Conservation (phyloP, 2,329 filamentous ascomycete species). For the Cytospora piceicola region DNA sequence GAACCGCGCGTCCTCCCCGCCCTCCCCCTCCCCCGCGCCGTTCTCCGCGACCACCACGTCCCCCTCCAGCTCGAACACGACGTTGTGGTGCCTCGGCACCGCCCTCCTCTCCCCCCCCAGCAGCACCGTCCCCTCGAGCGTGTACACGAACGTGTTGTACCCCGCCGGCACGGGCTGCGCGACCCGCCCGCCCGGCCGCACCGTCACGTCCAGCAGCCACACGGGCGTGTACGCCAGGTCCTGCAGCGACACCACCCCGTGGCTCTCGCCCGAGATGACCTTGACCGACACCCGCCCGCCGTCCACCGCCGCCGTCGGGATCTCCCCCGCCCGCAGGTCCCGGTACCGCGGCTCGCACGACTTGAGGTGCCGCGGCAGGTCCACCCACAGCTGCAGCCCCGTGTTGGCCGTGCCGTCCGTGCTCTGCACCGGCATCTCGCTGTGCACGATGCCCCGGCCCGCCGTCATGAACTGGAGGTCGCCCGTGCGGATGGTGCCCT, state of each 20-base stretch:
- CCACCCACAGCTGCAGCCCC: slow-evolving; percentile 94
- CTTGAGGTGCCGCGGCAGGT: slow-evolving; percentile 82
- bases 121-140: slow-evolving; percentile 71
- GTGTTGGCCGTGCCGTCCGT: slow-evolving; percentile 76
- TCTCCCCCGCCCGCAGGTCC: slow-evolving; percentile 78
- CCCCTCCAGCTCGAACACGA: slow-evolving; percentile 81
- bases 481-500: slow-evolving; percentile 81
- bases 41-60: slow-evolving; percentile 76
- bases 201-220: slow-evolving; percentile 87
- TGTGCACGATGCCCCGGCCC: slow-evolving; percentile 87
- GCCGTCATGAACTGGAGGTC: slow-evolving; percentile 99
- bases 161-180: slow-evolving; percentile 74
- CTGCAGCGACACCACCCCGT: slow-evolving; percentile 83
- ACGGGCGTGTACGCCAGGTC: slow-evolving; percentile 95
- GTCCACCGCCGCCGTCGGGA: slow-evolving; percentile 74
- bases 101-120: slow-evolving; percentile 59
- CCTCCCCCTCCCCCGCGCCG: slow-evolving; percentile 64
- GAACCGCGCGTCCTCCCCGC: slow-evolving; percentile 60
- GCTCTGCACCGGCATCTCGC: slow-evolving; percentile 89
- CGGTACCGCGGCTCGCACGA: slow-evolving; percentile 89
- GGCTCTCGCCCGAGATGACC: slow-evolving; percentile 84
- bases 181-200: slow-evolving; percentile 78
- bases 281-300: slow-evolving; percentile 78
- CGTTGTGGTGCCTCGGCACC: slow-evolving; percentile 79
- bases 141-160: slow-evolving; percentile 92